Conservation (phyloP, 2,329 filamentous ascomycete genomes). For the Alternaria sp. region DNA sequence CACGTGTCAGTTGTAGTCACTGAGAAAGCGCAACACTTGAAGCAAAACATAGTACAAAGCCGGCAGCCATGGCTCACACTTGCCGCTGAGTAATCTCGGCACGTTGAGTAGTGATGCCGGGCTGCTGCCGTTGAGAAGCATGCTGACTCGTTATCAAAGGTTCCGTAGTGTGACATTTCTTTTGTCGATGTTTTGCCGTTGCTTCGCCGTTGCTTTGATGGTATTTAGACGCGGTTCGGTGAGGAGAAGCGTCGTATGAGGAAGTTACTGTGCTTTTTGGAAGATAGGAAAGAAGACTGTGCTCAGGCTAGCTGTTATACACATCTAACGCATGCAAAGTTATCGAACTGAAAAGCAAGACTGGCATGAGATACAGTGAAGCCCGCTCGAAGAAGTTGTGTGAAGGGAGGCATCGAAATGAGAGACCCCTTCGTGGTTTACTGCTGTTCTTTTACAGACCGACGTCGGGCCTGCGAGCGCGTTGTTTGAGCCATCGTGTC, state of each 20-base stretch:
- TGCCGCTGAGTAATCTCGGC: conserved; percentile 6
- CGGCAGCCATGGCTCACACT: background rate
- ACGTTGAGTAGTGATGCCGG: background rate
- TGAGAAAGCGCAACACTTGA: background rate
- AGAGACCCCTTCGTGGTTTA: background rate
- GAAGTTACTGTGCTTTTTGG: background rate
- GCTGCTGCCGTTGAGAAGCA: background rate
- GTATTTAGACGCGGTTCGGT: background rate
- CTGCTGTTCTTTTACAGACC: background rate
- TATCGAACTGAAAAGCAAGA: conserved; percentile 4
- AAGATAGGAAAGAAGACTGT: background rate
- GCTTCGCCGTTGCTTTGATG: background rate
- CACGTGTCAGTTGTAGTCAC: background rate
- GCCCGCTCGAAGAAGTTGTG: background rate
- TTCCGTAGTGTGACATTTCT: background rate
- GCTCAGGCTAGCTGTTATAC: background rate
- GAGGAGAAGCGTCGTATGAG: background rate
- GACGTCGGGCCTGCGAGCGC: background rate
- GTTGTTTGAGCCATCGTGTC: background rate
- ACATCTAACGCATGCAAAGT: background rate
- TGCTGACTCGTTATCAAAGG: conserved; percentile 2
- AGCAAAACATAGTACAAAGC: conserved; percentile 3
- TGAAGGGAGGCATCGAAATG: background rate
- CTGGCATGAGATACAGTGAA: background rate
- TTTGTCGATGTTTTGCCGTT: conserved; percentile 1